A percentile compares a stretch with the other conserved stretches of the same genome.
These are phyloP conservation scores for Hysterium pulicare DNA, from an alignment of 2,329 filamentous ascomycete genomes.

Conservation along the genomic window DNA sequence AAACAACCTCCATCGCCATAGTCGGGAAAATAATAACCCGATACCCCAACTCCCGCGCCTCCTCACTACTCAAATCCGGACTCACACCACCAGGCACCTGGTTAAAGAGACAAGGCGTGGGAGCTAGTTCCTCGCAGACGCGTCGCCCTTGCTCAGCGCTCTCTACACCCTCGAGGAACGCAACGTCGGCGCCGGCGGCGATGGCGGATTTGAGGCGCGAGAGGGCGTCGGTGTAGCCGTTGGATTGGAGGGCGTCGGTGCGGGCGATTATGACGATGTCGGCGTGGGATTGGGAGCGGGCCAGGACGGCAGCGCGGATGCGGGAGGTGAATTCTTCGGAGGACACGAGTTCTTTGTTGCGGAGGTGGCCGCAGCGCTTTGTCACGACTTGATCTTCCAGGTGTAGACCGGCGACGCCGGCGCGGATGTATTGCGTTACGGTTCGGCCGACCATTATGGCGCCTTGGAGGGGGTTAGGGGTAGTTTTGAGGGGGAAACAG, in stretches of 20 bases:
- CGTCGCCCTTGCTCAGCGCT: conserved; percentile 49
- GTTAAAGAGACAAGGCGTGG: conserved; percentile 55
- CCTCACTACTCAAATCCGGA: conserved; percentile 50
- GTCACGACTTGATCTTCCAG: conserved; percentile 62
- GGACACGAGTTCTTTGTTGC: conserved; percentile 58
- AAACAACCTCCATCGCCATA: conserved; percentile 29
- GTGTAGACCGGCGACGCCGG: conserved; percentile 58
- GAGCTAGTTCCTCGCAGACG: conserved; percentile 47
- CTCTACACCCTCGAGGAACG: conserved; percentile 58
- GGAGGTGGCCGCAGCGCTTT: conserved; percentile 64
- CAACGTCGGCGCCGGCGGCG: conserved; percentile 58
- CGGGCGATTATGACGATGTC: conserved; percentile 65
- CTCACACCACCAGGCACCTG: conserved; percentile 57
- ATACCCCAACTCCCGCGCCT: conserved; percentile 57
- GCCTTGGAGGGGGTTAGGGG: neutral
- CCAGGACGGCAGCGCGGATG: conserved; percentile 54
- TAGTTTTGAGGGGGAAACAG: neutral
- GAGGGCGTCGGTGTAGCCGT: conserved; percentile 57
- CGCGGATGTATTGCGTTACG: conserved; percentile 50
- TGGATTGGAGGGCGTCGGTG: conserved; percentile 58
- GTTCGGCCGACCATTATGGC: conserved; percentile 49
- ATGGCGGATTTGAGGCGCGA: conserved; percentile 47
- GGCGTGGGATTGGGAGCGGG: conserved; percentile 46
- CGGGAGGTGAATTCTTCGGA: conserved; percentile 51
- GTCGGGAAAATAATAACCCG: conserved; percentile 57